These are phyloP conservation scores for Lipomyces orientalis DNA, from an alignment of 805 yeast species.

Conservation along the genomic window DNA sequence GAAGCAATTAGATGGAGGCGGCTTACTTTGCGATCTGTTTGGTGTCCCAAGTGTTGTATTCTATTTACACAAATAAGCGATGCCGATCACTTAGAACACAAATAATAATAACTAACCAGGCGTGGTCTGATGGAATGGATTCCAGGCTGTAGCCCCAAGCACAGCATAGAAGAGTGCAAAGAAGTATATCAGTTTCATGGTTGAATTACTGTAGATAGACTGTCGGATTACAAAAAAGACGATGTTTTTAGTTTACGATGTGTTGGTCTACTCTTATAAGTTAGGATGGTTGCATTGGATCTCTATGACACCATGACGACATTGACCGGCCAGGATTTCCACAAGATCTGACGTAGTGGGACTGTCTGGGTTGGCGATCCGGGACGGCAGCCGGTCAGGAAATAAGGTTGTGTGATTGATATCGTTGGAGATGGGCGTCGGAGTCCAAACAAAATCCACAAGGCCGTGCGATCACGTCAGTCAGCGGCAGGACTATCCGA, in stretches of 20 bases:
- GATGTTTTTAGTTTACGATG: background rate
- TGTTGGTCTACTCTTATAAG: background rate
- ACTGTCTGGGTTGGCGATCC: background rate
- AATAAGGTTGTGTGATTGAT: constrained; percentile 9
- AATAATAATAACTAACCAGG: constrained; percentile 17
- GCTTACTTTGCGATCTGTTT: constrained; percentile 18
- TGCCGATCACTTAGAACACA: background rate
- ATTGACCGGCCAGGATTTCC: constrained; percentile 6
- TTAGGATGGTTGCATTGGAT: background rate
- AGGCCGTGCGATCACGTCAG: constrained; percentile 8
- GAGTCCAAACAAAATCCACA: background rate
- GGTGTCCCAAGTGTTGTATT: constrained; percentile 47
- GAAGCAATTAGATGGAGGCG: background rate
- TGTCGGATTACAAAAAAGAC: background rate
- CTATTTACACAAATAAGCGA: background rate
- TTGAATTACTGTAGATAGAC: background rate
- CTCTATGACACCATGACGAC: constrained; percentile 4
- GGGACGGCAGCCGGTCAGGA: background rate
- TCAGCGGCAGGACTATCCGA: background rate
- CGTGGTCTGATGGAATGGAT: constrained; percentile 6
- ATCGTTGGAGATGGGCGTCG: background rate
- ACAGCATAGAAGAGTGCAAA: constrained; percentile 9
- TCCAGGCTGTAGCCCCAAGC: constrained; percentile 4
- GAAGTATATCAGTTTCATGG: constrained; percentile 7
- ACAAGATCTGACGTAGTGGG: constrained; percentile 6